Evolutionary conservation across 2,329 filamentous ascomycete genomes (phyloP), one percentile per base, ranked within the genome.

Genomic region (Penicillium griseofulvum): DNA sequence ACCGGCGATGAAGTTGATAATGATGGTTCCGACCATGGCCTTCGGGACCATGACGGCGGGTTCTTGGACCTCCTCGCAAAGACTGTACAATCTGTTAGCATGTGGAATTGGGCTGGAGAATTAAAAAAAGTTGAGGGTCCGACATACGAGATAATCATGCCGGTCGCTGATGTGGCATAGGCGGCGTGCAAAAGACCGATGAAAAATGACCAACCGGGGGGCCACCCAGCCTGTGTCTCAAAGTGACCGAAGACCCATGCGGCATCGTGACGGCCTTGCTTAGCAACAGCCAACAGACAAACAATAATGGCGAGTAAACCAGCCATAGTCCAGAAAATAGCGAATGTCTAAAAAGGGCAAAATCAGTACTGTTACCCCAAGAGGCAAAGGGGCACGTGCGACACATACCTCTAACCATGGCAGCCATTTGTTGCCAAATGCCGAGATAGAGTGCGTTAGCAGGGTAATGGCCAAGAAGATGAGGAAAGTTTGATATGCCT

Each of bases 101-200:
- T 44, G 48, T 54, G 41, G 33, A n/a, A 37, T 6, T 4, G 12
- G 8, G 3, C 17, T 14, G 26, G 26, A 43, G 4, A 26, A 24
- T n/a, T 7, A 1, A 17, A 12, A 17, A 12, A 29, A 29, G 8
- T 16, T 8, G 5, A 31, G 12, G 17, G 28, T 31, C 8, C 3
- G 28, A 79, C 84, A 79, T 75, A 87, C 84, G 85, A 88, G 69
- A 90, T 87, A 56, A 91, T 87, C 88, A 91, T 91, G 73, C 88
- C 88, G 29, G 84, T 74, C 0, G 86, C 84, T 1, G 88, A 86
- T 78, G 88, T 86, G 16, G 85, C 85, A 67, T 88, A 88, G 4
- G 71, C 77, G 17, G 85, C 84, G 70, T 88, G 86, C 6, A 89
- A 74, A 5, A 89, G 73, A 8, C 86, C 86, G 38, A 89, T 83